Evolutionary conservation across 345 rosid genomes (phyloP).

Genomic region (Gossypium sturtianum): DNA sequence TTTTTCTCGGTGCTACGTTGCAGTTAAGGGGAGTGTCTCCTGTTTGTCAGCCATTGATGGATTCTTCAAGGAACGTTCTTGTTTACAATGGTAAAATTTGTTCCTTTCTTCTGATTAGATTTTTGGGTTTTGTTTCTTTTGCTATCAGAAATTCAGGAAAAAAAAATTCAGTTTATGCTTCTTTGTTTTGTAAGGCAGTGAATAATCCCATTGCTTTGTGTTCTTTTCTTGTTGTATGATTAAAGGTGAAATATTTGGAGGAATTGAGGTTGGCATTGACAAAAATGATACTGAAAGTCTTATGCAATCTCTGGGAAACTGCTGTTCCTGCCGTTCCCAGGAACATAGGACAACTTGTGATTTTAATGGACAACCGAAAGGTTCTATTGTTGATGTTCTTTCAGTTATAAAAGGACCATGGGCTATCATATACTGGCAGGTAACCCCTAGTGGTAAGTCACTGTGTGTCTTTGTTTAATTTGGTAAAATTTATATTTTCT

Average conservation of each 20-base stretch:
- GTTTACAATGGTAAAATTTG: constrained; percentile 4
- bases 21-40: constrained; percentile 70
- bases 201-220: not conserved
- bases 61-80: constrained; percentile 52
- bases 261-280: constrained; percentile 45
- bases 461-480: constrained; percentile 1
- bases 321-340: constrained; percentile 28
- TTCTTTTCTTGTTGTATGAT: not conserved
- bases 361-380: constrained; percentile 17
- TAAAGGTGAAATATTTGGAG: constrained; percentile 76
- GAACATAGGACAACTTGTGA: constrained; percentile 20
- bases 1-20: constrained; percentile 66
- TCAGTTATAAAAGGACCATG: constrained; percentile 80
- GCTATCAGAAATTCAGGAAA: not conserved
- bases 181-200: not conserved
- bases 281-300: constrained; percentile 65
- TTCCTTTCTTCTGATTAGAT: not conserved
- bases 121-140: not conserved
- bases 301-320: constrained; percentile 40
- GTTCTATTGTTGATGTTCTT: constrained; percentile 57
- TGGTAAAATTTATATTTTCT: constrained; percentile 1
- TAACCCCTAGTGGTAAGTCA: constrained; percentile 33
- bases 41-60: constrained; percentile 56
- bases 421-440: constrained; percentile 91
- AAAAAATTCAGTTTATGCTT: too few species aligned